phyloP scores from a whole-genome alignment of 495 filamentous ascomycete genomes.

The Mytilinidion resinicola region DNA sequence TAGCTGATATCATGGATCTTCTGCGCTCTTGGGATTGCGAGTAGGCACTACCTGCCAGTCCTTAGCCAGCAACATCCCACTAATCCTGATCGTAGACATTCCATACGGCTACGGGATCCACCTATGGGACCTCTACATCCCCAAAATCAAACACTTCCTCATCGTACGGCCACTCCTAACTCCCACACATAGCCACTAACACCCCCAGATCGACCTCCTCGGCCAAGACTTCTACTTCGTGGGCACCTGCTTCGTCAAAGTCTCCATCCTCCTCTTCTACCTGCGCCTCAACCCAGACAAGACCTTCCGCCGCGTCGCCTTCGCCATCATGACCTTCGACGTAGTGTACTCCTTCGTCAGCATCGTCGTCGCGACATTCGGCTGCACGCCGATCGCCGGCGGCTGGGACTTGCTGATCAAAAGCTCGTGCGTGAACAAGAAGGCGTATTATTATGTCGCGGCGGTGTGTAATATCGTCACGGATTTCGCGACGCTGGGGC shows the following conservation, averaged over 20 bases:
- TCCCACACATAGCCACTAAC: background rate
- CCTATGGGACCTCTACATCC: background rate
- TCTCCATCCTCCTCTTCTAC: constrained; percentile 3
- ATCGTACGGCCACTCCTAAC: background rate
- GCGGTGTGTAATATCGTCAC: background rate
- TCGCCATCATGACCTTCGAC: background rate
- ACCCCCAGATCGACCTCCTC: constrained; percentile 4
- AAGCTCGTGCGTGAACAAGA: background rate
- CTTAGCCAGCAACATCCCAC: background rate
- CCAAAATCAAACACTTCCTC: background rate
- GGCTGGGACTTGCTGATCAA: constrained; percentile 1
- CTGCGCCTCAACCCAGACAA: constrained; percentile 1
- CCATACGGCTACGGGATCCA: constrained; percentile 1
- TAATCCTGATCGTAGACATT: background rate
- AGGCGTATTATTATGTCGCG: constrained; percentile 1
- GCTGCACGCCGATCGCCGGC: background rate
- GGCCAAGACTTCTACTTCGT: constrained; percentile 6
- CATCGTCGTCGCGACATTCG: constrained; percentile 2
- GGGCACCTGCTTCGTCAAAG: constrained; percentile 3
- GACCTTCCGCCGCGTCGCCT: background rate
- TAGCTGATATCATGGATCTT: constrained; percentile 3
- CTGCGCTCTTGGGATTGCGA: background rate
- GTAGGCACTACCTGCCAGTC: background rate
- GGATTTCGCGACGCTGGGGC: constrained; percentile 1
- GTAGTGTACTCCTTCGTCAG: background rate